phyloP scores from a whole-genome alignment of 2,329 filamentous ascomycete genomes.

The Phoma sp. region DNA sequence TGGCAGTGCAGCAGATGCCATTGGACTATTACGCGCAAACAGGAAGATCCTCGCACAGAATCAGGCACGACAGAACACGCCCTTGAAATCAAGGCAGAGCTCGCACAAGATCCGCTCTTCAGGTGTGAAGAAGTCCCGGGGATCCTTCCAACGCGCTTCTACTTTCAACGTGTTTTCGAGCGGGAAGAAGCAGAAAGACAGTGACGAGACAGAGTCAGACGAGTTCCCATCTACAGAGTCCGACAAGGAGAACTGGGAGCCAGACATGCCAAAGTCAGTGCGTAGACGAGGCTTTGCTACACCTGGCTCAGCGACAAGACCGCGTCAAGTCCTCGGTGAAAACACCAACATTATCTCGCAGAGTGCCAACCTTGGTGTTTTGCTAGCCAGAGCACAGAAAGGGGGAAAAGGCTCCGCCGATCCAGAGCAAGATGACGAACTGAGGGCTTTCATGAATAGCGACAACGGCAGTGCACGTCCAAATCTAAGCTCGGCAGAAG shows the following conservation, averaged over 20 bases:
- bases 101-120: slow-evolving; percentile 42
- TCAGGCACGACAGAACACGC: slow-evolving; percentile 70
- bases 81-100: slow-evolving; percentile 40
- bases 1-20: slow-evolving; percentile 81
- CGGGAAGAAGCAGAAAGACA: slow-evolving; percentile 32
- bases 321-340: slow-evolving; percentile 57
- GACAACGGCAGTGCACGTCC: slow-evolving; percentile 67
- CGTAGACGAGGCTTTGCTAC: slow-evolving; percentile 33
- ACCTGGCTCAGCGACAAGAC: slow-evolving; percentile 43
- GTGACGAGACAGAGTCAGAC: slow-evolving; percentile 50
- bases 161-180: slow-evolving; percentile 47
- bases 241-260: slow-evolving; percentile 92
- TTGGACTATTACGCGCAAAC: slow-evolving; percentile 79
- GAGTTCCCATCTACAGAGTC: slow-evolving; percentile 72
- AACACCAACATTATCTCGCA: slow-evolving; percentile 52
- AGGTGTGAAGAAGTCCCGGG: slow-evolving; percentile 46
- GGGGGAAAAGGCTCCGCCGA: slow-evolving; percentile 45
- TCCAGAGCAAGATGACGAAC: slow-evolving; percentile 65
- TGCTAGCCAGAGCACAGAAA: slow-evolving; percentile 45
- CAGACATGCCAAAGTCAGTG: slow-evolving; percentile 47
- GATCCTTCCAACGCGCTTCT: slow-evolving; percentile 45
- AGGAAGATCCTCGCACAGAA: slow-evolving; percentile 61
- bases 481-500: slow-evolving; percentile 58
- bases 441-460: slow-evolving; percentile 76
- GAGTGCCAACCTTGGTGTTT: slow-evolving; percentile 45